Conservation (phyloP, 2,329 filamentous ascomycete genomes). For the Graphilbum ipis-grandicollis region DNA sequence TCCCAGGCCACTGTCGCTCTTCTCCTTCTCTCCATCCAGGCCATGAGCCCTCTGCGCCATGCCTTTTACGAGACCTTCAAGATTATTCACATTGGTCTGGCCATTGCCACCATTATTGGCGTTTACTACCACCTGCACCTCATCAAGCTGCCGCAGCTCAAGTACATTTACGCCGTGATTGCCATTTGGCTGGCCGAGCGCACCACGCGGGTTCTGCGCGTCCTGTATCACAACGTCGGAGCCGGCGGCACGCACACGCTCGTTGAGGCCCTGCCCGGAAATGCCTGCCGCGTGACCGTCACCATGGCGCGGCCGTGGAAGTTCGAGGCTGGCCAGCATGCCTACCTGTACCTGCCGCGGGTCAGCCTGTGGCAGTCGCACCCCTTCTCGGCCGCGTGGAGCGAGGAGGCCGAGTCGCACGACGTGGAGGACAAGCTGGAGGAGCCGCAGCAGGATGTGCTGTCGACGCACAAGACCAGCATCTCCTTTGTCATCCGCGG, state of each 20-base stretch:
- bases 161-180: slow-evolving; percentile 43
- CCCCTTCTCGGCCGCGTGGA: slow-evolving; percentile 67
- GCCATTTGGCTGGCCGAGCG: slow-evolving; percentile 54
- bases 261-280: slow-evolving; percentile 59
- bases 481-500: slow-evolving; percentile 60
- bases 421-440: slow-evolving; percentile 35
- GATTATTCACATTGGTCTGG: slow-evolving; percentile 49
- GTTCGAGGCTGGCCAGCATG: slow-evolving; percentile 60
- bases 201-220: slow-evolving; percentile 34
- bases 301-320: slow-evolving; percentile 61
- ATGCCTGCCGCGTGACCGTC: slow-evolving; percentile 56
- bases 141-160: slow-evolving; percentile 33
- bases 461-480: slow-evolving; percentile 41
- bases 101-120: slow-evolving; percentile 39
- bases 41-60: slow-evolving; percentile 53
- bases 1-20: slow-evolving; percentile 39
- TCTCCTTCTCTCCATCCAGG: slow-evolving; percentile 47
- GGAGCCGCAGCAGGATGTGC: slow-evolving; percentile 40
- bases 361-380: slow-evolving; percentile 60
- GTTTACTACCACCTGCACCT: slow-evolving; percentile 51
- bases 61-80: slow-evolving; percentile 70
- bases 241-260: slow-evolving; percentile 49
- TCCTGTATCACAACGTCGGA: slow-evolving; percentile 51
- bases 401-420: slow-evolving; percentile 41
- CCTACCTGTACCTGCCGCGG: slow-evolving; percentile 61